phyloP scores from a whole-genome alignment of 2,329 filamentous ascomycete genomes.

The Sphaerulina populicola region DNA sequence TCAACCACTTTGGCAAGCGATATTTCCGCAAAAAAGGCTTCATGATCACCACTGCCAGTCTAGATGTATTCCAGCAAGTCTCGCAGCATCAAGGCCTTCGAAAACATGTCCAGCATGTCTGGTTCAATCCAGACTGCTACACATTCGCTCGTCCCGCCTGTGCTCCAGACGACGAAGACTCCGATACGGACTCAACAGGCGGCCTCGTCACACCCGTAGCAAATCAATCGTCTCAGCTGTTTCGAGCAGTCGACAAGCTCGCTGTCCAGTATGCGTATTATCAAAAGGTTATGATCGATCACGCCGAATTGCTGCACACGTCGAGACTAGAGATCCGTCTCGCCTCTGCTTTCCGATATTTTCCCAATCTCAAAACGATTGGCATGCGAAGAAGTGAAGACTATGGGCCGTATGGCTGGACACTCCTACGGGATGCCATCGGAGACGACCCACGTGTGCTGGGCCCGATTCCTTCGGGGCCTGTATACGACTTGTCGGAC shows the following conservation, averaged over 20 bases:
- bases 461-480: slow-evolving; percentile 20
- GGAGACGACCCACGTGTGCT: slow-evolving; percentile 28
- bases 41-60: slow-evolving; percentile 24
- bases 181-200: slow-evolving; percentile 15
- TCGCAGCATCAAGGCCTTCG: slow-evolving; percentile 22
- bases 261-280: slow-evolving; percentile 18
- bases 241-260: slow-evolving; percentile 13
- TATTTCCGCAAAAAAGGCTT: slow-evolving; percentile 32
- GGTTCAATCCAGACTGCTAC: slow-evolving; percentile 31
- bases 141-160: slow-evolving; percentile 21
- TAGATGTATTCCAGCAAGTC: slow-evolving; percentile 22
- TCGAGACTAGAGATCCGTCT: slow-evolving; percentile 17
- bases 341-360: slow-evolving; percentile 10
- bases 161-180: slow-evolving; percentile 17
- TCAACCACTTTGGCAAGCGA: slow-evolving; percentile 24
- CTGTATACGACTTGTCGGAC: slow-evolving; percentile 18
- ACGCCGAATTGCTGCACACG: slow-evolving; percentile 16
- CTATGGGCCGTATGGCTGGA: slow-evolving; percentile 28
- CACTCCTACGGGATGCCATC: slow-evolving; percentile 17
- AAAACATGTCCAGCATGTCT: slow-evolving; percentile 28
- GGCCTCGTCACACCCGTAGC: slow-evolving; percentile 10
- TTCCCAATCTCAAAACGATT: slow-evolving; percentile 27
- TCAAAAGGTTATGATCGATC: slow-evolving; percentile 19
- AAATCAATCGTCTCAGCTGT: not conserved
- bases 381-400: slow-evolving; percentile 30